Evolutionary conservation across 306 rosid species (phyloP).

Genomic region (Castanopsis chinensis): DNA sequence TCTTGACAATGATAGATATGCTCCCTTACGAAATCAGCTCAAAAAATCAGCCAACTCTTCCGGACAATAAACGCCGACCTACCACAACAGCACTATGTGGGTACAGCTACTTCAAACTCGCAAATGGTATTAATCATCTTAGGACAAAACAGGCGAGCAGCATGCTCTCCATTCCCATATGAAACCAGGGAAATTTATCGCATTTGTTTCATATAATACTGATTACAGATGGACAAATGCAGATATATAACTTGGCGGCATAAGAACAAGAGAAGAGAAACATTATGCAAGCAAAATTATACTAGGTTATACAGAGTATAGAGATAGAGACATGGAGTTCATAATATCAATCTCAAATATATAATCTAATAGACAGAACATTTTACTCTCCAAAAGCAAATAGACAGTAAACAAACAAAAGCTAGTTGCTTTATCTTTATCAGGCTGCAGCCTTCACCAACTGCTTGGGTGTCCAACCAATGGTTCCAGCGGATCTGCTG

Average conservation of each 20-base stretch:
- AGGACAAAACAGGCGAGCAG: background rate
- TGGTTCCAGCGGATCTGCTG: slow-evolving; percentile 35
- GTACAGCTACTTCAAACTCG: background rate
- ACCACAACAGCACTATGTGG: background rate
- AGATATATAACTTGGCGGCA: background rate
- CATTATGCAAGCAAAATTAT: background rate
- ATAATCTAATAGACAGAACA: slow-evolving; percentile 23
- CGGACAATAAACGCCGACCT: background rate
- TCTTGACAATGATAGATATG: no score
- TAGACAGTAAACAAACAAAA: slow-evolving; percentile 46
- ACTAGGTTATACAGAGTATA: background rate
- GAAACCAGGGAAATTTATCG: background rate
- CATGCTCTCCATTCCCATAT: background rate
- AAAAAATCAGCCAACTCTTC: no score
- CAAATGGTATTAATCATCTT: background rate
- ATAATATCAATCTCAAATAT: slow-evolving; percentile 29
- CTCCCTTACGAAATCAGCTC: no score
- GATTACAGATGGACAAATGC: background rate
- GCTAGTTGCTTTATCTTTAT: slow-evolving; percentile 38
- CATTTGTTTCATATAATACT: background rate
- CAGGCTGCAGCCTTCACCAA: slow-evolving; percentile 42
- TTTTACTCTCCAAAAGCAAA: slow-evolving; percentile 35
- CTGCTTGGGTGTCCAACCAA: slow-evolving; percentile 39
- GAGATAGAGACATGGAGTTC: slow-evolving; percentile 22
- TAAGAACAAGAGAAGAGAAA: background rate